Base-by-base conservation (phyloP, 164 flowering plant genomes). In the Piper betle region DNA sequence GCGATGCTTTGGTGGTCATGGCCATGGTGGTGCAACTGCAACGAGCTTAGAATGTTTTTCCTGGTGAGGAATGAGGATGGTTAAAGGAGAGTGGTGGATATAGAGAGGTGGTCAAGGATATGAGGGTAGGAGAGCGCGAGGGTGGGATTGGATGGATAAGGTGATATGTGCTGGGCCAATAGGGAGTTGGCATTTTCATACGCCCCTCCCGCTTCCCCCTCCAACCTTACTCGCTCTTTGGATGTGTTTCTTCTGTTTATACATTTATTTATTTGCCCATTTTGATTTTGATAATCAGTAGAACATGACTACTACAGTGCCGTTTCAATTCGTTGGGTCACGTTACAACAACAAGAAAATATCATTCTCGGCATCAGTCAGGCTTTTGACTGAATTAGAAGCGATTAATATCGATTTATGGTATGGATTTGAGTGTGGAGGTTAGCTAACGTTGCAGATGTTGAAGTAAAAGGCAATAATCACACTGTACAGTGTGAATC, bases 1-100 rank as follows among this genome's bases (percentile, higher is more conserved):
- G 82, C 63, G 88, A 72, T 63, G 88, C 77, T 80, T 84, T 88
- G 66, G 94, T 74, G 65, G 95, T 84, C 90, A 84, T 87, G 52
- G 95, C 86, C 86, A 80, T 82, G 61, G 37, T 33, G 25, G 16
- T 10, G 61, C 41, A 60, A 59, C 11, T 61, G 3, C 11, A 46
- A 15, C 50, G 10, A 46, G 50, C 15, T 6, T 25, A 25, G 33
- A 25, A 25, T 25, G 33, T 25, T 25, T 25, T 25, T 25, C 33
- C 33, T 25, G 33, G 1, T 25, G 33, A 0, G n/a, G n/a, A n/a
- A n/a, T n/a, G n/a, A n/a, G 33, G 33, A 25, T 25, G 33, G 2
- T 25, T 25, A 2, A 25, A 25, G 33, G 33, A 25, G 33, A 25
- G 3, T 61, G 56, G 65, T 6, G 15, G n/a, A 55, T 55, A 42